These are phyloP conservation scores for Miscanthus lutarioriparius DNA, from an alignment of 176 grass and related monocot genomes.

Conservation along the genomic window DNA sequence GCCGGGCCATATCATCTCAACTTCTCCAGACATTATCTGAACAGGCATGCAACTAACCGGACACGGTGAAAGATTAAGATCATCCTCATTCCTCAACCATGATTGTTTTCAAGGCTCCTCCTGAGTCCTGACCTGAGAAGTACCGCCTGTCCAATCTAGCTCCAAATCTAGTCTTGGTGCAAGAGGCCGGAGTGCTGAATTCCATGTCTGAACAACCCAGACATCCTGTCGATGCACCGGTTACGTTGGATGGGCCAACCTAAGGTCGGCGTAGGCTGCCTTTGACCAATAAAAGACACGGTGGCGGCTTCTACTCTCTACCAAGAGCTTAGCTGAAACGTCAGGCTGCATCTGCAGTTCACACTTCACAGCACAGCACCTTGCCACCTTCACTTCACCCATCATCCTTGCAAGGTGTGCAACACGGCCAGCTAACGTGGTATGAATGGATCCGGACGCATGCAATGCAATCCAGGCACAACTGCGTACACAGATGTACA, in stretches of 20 bases:
- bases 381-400: not conserved
- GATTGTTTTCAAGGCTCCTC: not conserved
- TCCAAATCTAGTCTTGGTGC: conserved; percentile 22
- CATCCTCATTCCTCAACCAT: not conserved
- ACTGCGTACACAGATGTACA: not conserved
- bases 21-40: not conserved
- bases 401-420: not conserved
- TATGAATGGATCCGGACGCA: not conserved
- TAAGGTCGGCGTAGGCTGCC: conserved; percentile 11
- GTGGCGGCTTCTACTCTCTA: not conserved
- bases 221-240: not conserved
- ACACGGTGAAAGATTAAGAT: not conserved
- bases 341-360: not conserved
- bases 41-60: conserved; percentile 19
- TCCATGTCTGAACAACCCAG: conserved; percentile 20
- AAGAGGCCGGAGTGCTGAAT: conserved; percentile 17
- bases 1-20: not conserved
- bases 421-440: not conserved
- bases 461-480: not conserved
- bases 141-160: not conserved
- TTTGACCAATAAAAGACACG: conserved; percentile 28
- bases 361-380: not conserved
- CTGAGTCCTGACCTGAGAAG: not conserved
- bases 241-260: not conserved
- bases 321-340: conserved; percentile 17